Evolutionary conservation across 345 rosid genomes (phyloP), one percentile per base, ranked within the genome.

Genomic region (Atalantia buxifolia): DNA sequence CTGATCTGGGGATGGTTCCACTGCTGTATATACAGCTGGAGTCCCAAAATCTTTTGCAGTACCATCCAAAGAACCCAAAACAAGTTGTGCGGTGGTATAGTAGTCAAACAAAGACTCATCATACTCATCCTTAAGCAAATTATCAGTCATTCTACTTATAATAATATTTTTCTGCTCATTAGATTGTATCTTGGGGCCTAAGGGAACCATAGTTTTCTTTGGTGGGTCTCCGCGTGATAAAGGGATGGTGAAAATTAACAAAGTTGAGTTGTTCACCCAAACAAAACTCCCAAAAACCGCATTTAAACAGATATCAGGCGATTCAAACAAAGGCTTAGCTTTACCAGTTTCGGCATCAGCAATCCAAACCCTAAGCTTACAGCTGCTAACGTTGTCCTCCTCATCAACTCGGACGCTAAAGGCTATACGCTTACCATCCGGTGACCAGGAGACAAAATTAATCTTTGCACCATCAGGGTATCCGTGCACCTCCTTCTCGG

Each of bases 61-160:
- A n/a, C 99, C 98, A 84, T 96, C 92, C 85, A 94, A 80, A 77
- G 97, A 89, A 80, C 78, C 97, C 86, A 94, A 67, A 55, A 91
- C 87, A 69, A 96, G 94, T 82, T 94, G 99, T 36, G 97, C 87
- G 27, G 90, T 92, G 62, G 98, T 90, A 80, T 91, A 96, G 81
- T 92, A 96, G 83, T 96, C 98, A 79, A 94, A 96, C 55, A 96
- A 88, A 78, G 92, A 95, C 78, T 90, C 98, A 83, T 96, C 98
- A 73, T 92, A 90, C 79, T 94, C 95, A 86, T 96, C 97, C 87
- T 96, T 94, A 60, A 96, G 86, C 84, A 96, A 85, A 85, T 92
- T 97, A 80, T 94, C 98, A 76, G 91, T 94, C 14, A 98, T 94
- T 82, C 97, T 85, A 60, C 91, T 94, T 84, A 94, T 98, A 77